phyloP scores from a whole-genome alignment of 805 yeast genomes.

The Barnettozyma pratensis region DNA sequence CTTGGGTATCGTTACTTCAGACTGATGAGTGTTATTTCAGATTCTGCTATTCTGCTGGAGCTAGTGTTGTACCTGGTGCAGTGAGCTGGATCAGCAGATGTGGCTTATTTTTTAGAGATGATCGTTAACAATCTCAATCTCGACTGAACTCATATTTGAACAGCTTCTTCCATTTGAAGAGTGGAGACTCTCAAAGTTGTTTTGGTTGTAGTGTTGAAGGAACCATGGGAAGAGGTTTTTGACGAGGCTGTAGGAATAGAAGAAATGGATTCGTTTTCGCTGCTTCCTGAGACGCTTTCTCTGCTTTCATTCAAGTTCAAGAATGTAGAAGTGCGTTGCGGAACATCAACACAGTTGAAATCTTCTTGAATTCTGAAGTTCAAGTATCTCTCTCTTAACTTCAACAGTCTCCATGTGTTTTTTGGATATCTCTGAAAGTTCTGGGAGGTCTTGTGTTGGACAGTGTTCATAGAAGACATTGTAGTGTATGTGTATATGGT shows the following conservation, averaged over 20 bases:
- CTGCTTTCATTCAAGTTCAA: constrained; percentile 7
- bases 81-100: too few species aligned
- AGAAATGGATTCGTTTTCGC: constrained; percentile 5
- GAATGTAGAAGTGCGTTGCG: neutral
- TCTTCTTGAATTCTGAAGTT: constrained; percentile 2
- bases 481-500: neutral
- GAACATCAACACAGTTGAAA: neutral
- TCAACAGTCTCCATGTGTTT: constrained; percentile 22
- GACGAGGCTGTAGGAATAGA: constrained; percentile 6
- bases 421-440: neutral
- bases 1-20: too few species aligned
- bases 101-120: too few species aligned
- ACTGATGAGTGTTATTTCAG: too few species aligned
- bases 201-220: neutral
- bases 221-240: neutral
- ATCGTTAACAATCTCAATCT: too few species aligned
- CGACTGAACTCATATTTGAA: neutral
- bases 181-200: neutral
- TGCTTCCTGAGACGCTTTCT: constrained; percentile 1
- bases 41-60: too few species aligned
- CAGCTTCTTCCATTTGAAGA: neutral
- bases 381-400: constrained; percentile 18
- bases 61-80: too few species aligned
- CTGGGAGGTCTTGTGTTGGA: neutral
- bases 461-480: neutral